Evolutionary conservation across 805 yeast species (phyloP).

Genomic region (Helenozyma baotianmanensis): DNA sequence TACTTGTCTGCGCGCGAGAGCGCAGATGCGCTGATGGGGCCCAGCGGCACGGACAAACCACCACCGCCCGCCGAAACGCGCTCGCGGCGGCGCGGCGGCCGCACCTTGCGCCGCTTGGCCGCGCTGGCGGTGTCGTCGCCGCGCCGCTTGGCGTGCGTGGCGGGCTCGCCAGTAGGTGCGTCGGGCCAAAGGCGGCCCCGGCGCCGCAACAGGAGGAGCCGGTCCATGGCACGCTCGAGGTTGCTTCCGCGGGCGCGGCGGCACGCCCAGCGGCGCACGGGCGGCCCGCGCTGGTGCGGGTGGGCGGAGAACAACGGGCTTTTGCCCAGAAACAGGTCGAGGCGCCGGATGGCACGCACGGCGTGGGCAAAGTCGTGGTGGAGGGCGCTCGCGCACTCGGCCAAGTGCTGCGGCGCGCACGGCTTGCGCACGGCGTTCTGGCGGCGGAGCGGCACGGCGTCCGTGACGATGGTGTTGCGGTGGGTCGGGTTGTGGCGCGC

Average conservation of each 20-base stretch:
- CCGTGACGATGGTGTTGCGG: constrained; percentile 12
- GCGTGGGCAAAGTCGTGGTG: constrained; percentile 4
- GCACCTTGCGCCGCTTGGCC: no score
- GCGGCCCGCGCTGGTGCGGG: not conserved
- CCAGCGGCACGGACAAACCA: no score
- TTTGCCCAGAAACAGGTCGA: constrained; percentile 5
- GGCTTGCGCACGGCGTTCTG: constrained; percentile 30
- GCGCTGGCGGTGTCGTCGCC: no score
- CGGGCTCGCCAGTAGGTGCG: no score
- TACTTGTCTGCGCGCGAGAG: constrained; percentile 4
- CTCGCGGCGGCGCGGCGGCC: no score
- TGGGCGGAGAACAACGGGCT: constrained; percentile 7
- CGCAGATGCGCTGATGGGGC: constrained; percentile 1
- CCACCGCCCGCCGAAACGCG: no score
- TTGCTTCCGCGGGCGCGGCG: not conserved
- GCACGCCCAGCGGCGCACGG: not conserved
- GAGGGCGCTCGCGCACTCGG: constrained; percentile 3
- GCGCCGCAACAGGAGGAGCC: constrained; percentile 1
- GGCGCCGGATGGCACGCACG: constrained; percentile 3
- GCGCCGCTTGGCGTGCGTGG: no score
- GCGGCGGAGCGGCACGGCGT: constrained; percentile 25
- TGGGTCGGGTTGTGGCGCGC: constrained; percentile 23
- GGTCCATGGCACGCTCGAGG: constrained; percentile 1
- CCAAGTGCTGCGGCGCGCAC: not conserved
- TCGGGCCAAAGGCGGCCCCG: no score